Percentiles rank a stretch among this genome's conserved stretches.
Conservation (phyloP, 2,329 filamentous ascomycete genomes). For the Triangularia setosa region DNA sequence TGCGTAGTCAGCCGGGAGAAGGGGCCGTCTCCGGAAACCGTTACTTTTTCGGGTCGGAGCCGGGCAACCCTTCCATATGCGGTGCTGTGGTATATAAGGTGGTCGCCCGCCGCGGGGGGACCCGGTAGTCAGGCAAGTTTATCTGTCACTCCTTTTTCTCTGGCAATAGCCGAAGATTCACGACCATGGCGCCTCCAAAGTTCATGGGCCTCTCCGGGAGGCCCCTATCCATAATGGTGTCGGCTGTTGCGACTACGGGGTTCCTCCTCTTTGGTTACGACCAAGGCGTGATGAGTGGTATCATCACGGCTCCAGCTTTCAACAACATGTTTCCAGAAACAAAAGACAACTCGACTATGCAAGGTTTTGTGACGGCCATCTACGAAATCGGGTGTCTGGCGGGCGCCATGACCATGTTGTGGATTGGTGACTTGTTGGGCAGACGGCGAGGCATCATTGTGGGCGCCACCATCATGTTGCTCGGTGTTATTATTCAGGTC, state of each 20-base stretch:
- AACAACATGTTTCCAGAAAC: constrained; percentile 45
- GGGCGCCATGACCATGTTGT: constrained; percentile 47
- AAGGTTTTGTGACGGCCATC: constrained; percentile 45
- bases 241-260: constrained; percentile 60
- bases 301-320: constrained; percentile 49
- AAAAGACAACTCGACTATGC: constrained; percentile 42
- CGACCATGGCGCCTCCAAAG: constrained; percentile 48
- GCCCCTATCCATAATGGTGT: constrained; percentile 53
- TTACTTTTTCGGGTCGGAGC: background rate
- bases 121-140: background rate
- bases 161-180: background rate
- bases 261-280: constrained; percentile 60
- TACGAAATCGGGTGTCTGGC: constrained; percentile 44
- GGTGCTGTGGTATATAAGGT: constrained; percentile 10
- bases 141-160: background rate
- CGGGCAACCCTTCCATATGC: constrained; percentile 2
- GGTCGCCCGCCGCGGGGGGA: background rate
- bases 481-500: constrained; percentile 58
- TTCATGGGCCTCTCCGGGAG: constrained; percentile 58
- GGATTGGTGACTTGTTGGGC: constrained; percentile 50
- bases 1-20: background rate
- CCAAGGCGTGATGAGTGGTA: constrained; percentile 51
- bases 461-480: constrained; percentile 55
- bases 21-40: background rate
- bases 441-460: constrained; percentile 52